A percentile compares a stretch with the other conserved stretches of the same genome.
These are phyloP conservation scores for Leishmania tropica DNA, from an alignment of 208 protist genomes.

Conservation along the genomic window DNA sequence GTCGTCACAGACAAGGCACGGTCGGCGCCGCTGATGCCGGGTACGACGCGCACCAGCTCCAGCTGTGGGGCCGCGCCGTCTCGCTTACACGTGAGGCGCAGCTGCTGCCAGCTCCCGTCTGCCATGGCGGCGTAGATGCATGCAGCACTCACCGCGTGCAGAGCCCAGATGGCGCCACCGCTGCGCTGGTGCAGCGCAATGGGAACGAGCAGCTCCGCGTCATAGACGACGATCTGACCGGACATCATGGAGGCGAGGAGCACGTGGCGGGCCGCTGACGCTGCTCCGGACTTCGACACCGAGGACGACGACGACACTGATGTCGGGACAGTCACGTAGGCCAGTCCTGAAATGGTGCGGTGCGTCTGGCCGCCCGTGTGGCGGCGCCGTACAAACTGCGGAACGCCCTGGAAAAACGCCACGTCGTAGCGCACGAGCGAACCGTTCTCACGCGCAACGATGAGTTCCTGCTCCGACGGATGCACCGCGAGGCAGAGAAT, in stretches of 20 bases:
- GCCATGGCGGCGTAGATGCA: conserved; percentile 50
- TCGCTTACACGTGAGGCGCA: conserved; percentile 34
- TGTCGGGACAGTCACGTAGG: conserved; percentile 43
- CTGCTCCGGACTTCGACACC: neutral
- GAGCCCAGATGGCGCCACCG: conserved; percentile 83
- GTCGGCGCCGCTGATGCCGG: conserved; percentile 76
- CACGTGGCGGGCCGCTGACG: conserved; percentile 11
- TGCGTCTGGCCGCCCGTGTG: conserved; percentile 71
- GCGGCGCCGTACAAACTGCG: conserved; percentile 77
- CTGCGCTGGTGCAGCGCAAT: conserved; percentile 77
- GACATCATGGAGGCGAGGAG: conserved; percentile 79
- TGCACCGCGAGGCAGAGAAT: conserved; percentile 72
- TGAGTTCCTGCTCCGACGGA: conserved; percentile 47
- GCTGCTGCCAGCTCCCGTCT: conserved; percentile 54
- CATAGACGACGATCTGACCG: conserved; percentile 83
- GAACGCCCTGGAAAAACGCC: conserved; percentile 74
- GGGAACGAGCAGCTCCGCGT: conserved; percentile 68
- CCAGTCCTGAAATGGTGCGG: conserved; percentile 72
- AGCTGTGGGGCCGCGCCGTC: conserved; percentile 27
- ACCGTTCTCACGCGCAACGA: conserved; percentile 85
- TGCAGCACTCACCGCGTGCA: conserved; percentile 40
- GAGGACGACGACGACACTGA: neutral
- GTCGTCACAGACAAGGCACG: conserved; percentile 73
- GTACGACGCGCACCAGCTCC: conserved; percentile 70
- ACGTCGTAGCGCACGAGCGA: conserved; percentile 73